Percentiles rank a stretch among this genome's conserved stretches.
phyloP scores from a whole-genome alignment of 495 filamentous ascomycete genomes.

The Hyaloscypha bicolor region DNA sequence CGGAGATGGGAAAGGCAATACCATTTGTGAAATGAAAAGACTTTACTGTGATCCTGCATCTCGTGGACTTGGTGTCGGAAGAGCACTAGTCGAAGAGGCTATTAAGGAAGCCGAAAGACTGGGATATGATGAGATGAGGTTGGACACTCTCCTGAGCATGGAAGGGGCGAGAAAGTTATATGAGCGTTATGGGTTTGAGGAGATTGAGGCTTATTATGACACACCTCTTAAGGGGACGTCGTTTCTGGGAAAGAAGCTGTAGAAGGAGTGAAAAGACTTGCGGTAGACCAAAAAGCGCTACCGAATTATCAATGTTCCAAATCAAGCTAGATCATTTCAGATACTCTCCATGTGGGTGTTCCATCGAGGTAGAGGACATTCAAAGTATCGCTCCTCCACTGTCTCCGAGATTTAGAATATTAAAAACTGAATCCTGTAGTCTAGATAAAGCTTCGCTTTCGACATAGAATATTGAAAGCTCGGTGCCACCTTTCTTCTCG shows the following conservation, averaged over 20 bases:
- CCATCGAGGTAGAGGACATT: no score
- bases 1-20: slow-evolving; percentile 15
- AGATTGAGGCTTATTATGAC: slow-evolving; percentile 58
- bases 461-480: no score
- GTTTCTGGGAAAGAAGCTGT: slow-evolving; percentile 30
- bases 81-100: slow-evolving; percentile 44
- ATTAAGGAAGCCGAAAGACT: slow-evolving; percentile 45
- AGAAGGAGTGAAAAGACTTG: neutral
- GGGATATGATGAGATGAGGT: slow-evolving; percentile 56
- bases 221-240: slow-evolving; percentile 53
- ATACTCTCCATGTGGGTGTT: no score
- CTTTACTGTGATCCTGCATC: slow-evolving; percentile 51
- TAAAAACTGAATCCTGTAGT: no score
- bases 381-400: no score
- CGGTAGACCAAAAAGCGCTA: no score
- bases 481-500: no score
- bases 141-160: slow-evolving; percentile 63
- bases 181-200: slow-evolving; percentile 51
- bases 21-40: slow-evolving; percentile 63
- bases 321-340: no score
- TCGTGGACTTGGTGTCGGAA: slow-evolving; percentile 52
- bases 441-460: no score
- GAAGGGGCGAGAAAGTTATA: slow-evolving; percentile 53
- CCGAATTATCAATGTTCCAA: no score
- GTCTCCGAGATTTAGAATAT: no score